Conservation (phyloP, 2,329 filamentous ascomycete genomes). For the Penicillium hordei region DNA sequence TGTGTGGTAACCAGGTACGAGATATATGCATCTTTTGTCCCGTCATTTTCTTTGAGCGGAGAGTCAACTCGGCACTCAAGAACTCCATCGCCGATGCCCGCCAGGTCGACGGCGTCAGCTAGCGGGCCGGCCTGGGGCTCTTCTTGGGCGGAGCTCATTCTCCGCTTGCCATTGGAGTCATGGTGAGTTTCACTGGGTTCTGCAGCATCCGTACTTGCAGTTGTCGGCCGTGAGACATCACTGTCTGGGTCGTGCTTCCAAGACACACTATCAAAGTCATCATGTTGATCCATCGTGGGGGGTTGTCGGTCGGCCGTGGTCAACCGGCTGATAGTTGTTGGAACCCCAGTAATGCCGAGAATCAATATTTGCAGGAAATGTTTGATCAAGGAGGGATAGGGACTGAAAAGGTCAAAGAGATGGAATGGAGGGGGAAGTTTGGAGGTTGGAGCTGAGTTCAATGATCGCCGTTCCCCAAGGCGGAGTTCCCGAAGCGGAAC, state of each 20-base stretch:
- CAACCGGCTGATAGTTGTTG: slow-evolving; percentile 17
- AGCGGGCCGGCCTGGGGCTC: slow-evolving; percentile 51
- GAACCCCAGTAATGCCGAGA: slow-evolving; percentile 6
- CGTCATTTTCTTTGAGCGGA: slow-evolving; percentile 92
- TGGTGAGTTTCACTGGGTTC: slow-evolving; percentile 36
- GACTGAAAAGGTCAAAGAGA: slow-evolving; percentile 1
- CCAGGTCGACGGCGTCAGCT: slow-evolving; percentile 59
- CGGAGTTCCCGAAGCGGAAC: slow-evolving; percentile 25
- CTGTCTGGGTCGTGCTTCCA: slow-evolving; percentile 67
- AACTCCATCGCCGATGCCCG: slow-evolving; percentile 67
- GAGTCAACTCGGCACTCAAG: slow-evolving; percentile 80
- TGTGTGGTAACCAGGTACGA: slow-evolving; percentile 92
- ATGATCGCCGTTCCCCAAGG: slow-evolving; percentile 28
- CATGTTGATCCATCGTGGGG: slow-evolving; percentile 50
- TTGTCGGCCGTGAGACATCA: slow-evolving; percentile 44
- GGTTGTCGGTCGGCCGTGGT: slow-evolving; percentile 18
- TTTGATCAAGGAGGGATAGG: not conserved
- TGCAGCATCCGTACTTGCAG: slow-evolving; percentile 44
- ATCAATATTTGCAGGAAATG: not conserved
- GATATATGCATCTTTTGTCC: slow-evolving; percentile 93
- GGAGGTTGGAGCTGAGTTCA: slow-evolving; percentile 21
- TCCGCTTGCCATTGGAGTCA: slow-evolving; percentile 51
- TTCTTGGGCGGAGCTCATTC: slow-evolving; percentile 47
- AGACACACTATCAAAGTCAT: slow-evolving; percentile 78
- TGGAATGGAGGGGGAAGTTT: slow-evolving; percentile 16